Base-by-base conservation (phyloP, 805 yeast species). In the Ascoidea tarda region DNA sequence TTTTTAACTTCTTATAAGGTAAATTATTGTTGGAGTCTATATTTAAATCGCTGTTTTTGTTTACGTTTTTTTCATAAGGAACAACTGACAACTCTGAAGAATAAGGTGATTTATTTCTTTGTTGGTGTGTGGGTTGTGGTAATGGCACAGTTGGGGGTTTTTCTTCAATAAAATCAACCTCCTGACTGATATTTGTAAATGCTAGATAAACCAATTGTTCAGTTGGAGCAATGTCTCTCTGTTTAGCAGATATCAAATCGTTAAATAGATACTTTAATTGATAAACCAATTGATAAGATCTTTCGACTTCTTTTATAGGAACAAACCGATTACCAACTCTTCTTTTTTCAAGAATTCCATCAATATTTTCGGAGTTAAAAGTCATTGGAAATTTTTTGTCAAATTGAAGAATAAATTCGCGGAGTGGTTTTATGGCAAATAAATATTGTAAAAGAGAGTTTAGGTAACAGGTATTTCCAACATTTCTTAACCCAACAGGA, bases 391-490 rank as follows among this genome's bases (percentile, higher is more conserved):
- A 55, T 5, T 65, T 61, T 28, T 67, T 76, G 49, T 77, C 71
- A 59, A 85, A 89, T 1, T 70, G 59, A 51, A 86, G 59, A 21
- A 88, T 74, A 55, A 75, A 73, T 2, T 83, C 78, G 53, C 97
- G 74, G 46, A 93, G 69, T 0, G 97, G 97, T 53, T 79, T 78
- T 48, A 93, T 79, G 6, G 89, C 84, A 69, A 89, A 93, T 65
- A 88, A 91, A 62, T 84, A 91, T 63, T 91, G 99, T 47, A 91
- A 69, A 50, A 91, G 71, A 0, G 98, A 91, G 64, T 93, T 91
- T 65, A 93, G 71, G 59, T 90, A 90, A 66, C 99, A 93, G 0
- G 99, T 91, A 63, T 93, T 93, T 31, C 99, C 99, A 57, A 89
- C 90, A 63, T 93, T 93, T 66, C 84, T 87, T 62, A 93, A 73